Evolutionary conservation across 2,329 filamentous ascomycete genomes (phyloP).

Genomic region (Aureobasidium sp.): DNA sequence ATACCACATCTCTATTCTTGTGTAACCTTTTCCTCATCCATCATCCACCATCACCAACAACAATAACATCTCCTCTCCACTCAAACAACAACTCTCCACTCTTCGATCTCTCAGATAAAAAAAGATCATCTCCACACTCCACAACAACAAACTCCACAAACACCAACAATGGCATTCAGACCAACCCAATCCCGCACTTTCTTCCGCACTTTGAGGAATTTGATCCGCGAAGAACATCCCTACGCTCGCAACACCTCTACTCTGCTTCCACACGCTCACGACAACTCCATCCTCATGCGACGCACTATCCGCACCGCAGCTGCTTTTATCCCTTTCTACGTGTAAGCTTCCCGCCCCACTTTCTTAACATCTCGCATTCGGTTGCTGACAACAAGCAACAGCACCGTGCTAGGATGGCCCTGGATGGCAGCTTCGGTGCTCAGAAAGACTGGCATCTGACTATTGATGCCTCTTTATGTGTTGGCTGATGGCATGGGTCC

Average conservation of each 20-base stretch:
- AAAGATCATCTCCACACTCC: not conserved
- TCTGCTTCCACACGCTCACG: not conserved
- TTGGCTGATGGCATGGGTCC: not conserved
- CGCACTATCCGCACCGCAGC: not conserved
- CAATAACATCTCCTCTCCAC: not conserved
- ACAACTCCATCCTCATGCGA: not conserved
- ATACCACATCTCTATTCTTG: not conserved
- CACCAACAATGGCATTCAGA: slow-evolving; percentile 9
- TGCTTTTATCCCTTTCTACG: not conserved
- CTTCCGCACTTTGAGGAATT: slow-evolving; percentile 5
- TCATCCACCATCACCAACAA: not conserved
- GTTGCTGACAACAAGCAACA: not conserved
- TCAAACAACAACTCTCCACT: not conserved
- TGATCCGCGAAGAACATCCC: not conserved
- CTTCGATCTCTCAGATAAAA: not conserved
- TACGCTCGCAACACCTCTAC: slow-evolving; percentile 7
- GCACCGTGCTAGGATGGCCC: not conserved
- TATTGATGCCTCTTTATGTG: not conserved
- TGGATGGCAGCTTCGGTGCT: not conserved
- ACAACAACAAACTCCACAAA: not conserved
- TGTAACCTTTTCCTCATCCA: not conserved
- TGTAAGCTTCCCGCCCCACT: not conserved
- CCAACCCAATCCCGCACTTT: slow-evolving; percentile 10
- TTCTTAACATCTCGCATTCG: no score
- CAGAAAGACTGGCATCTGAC: slow-evolving; percentile 4